These are phyloP conservation scores for Platanthera guangdongensis DNA, from an alignment of 106 monocot species.

Conservation along the genomic window DNA sequence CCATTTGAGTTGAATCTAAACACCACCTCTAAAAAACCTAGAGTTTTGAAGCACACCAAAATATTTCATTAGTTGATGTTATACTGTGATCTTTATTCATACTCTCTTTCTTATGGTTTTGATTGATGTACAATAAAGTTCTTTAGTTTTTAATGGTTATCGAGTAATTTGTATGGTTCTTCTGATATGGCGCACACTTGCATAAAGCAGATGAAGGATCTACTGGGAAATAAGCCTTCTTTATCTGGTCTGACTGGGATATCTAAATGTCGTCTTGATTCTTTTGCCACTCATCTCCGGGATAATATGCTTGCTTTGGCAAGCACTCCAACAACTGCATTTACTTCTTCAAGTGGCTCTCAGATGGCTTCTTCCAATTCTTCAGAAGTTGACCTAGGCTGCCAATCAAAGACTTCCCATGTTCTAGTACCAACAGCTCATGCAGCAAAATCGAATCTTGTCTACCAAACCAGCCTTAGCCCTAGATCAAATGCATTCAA, in stretches of 20 bases:
- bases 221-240: constrained; percentile 57
- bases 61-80: not conserved
- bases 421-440: constrained; percentile 8
- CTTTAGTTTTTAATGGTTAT: not conserved
- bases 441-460: constrained; percentile 21
- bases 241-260: constrained; percentile 80
- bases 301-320: constrained; percentile 45
- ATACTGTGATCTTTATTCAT: not conserved
- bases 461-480: constrained; percentile 36
- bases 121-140: not conserved
- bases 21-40: not conserved
- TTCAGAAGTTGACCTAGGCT: constrained; percentile 3
- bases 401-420: constrained; percentile 21
- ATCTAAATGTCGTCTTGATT: constrained; percentile 56
- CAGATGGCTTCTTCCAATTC: constrained; percentile 7
- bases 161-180: not conserved
- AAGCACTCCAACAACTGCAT: constrained; percentile 7
- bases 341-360: constrained; percentile 10
- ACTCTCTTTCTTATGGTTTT: not conserved
- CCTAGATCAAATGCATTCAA: constrained; percentile 50
- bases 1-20: not conserved
- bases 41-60: too few relatives aligned
- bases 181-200: not conserved
- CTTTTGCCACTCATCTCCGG: constrained; percentile 76
- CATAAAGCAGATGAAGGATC: constrained; percentile 68